Percentiles rank a stretch among this genome's conserved stretches.
Evolutionary conservation across 768 basidiomycete genomes (phyloP).

Genomic region (Russula sp.): DNA sequence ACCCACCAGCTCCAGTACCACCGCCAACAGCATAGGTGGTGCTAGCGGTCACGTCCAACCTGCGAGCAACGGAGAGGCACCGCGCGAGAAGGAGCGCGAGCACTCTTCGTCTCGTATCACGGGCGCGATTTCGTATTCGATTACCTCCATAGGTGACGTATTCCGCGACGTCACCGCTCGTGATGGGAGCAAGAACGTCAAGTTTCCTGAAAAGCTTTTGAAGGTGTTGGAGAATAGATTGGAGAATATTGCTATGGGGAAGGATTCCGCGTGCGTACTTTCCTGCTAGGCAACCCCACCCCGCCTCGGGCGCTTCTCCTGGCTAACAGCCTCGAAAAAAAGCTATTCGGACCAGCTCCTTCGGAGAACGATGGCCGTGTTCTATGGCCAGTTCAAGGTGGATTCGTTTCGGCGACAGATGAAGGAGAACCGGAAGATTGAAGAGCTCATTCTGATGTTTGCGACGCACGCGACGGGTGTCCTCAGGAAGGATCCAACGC

Average conservation of each 20-base stretch:
- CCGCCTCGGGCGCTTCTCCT: not conserved
- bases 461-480: slow-evolving; percentile 86
- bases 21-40: slow-evolving; percentile 18
- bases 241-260: slow-evolving; percentile 91
- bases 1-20: slow-evolving; percentile 37
- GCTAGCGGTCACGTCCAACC: not conserved
- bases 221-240: slow-evolving; percentile 88
- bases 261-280: slow-evolving; percentile 76
- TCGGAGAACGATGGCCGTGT: slow-evolving; percentile 85
- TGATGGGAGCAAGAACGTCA: slow-evolving; percentile 79
- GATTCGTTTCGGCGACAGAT: slow-evolving; percentile 84
- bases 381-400: slow-evolving; percentile 86
- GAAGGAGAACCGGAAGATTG: slow-evolving; percentile 95
- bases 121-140: slow-evolving; percentile 53
- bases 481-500: slow-evolving; percentile 83
- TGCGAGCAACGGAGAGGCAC: slow-evolving; percentile 30
- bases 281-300: not conserved
- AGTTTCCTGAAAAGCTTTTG: slow-evolving; percentile 91
- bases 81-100: slow-evolving; percentile 55
- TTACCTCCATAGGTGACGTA: slow-evolving; percentile 67
- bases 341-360: slow-evolving; percentile 91
- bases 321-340: not conserved
- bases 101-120: slow-evolving; percentile 66
- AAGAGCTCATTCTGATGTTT: slow-evolving; percentile 95
- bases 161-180: slow-evolving; percentile 62